Evolutionary conservation across 352 stramenopile genomes (phyloP), one percentile per base, ranked within the genome.

Genomic region (Phytophthora crassamura): DNA sequence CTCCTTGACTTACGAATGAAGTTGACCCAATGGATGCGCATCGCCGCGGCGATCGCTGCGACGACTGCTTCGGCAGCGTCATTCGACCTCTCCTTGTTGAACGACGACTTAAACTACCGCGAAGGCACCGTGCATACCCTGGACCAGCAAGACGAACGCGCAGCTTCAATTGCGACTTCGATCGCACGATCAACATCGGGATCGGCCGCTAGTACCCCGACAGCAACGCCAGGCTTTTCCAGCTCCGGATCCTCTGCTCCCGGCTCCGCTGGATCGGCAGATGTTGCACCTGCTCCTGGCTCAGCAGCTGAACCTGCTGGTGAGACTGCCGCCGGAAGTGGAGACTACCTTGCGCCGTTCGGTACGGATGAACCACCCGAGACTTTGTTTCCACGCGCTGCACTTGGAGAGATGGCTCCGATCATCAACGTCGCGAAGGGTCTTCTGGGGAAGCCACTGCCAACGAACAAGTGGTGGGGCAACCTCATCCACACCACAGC

Each of bases 401-500:
- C 62, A 2, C 69, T 90, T 11, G 62, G 43, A 7, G 74, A 72
- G 28, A 57, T 90, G 30, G 78, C 81, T 3, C 81, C 78, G 1
- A 75, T 88, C 64, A 70, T 86, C 33, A 88, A 90, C 67, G 68
- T 88, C 35, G 78, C 75, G 10, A 2, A 69, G 38, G 67, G 75
- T 25, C 34, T 84, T 30, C 41, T 86, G 9, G 52, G 62, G 7
- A 42, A 80, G 30, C 59, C 84, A 0, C 77, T 93, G 15, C 84
- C 84, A 34, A 93, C 82, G 30, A 93, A 93, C 75, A 83, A 88
- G 51, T 93, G 84, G 82, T 93, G 84, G 84, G 82, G 78, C 18
- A 93, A 91, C 72, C 57, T 90, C 25, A 87, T 93, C 48, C 72
- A 84, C 69, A 77, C 71, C 8, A 82, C 67, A 1, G 65, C 42